Conservation (phyloP, 805 yeast genomes). For the Starmera dryadoides region DNA sequence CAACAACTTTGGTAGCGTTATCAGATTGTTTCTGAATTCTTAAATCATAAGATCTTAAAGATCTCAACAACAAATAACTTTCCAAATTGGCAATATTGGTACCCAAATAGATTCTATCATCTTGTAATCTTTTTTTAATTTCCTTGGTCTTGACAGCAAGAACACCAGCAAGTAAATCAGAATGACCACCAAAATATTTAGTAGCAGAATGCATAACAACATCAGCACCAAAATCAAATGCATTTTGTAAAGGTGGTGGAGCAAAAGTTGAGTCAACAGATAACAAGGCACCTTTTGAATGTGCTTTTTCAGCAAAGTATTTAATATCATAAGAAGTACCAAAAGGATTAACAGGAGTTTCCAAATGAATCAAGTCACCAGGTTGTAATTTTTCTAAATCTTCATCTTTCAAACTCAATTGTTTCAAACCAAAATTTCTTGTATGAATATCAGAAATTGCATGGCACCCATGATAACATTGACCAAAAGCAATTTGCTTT, state of each 20-base stretch:
- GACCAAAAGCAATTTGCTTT: slow-evolving; percentile 63
- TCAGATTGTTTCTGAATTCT: slow-evolving; percentile 62
- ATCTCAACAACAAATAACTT: slow-evolving; percentile 64
- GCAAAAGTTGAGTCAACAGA: slow-evolving; percentile 87
- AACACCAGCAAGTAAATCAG: slow-evolving; percentile 81
- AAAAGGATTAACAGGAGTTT: slow-evolving; percentile 84
- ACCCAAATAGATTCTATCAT: slow-evolving; percentile 68
- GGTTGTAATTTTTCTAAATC: slow-evolving; percentile 38
- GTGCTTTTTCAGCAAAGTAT: slow-evolving; percentile 63
- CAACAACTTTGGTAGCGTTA: slow-evolving; percentile 56
- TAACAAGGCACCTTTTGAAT: slow-evolving; percentile 65
- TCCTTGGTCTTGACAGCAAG: slow-evolving; percentile 54
- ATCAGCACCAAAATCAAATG: slow-evolving; percentile 80
- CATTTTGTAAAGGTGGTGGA: slow-evolving; percentile 83
- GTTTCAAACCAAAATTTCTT: slow-evolving; percentile 51
- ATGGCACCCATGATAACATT: slow-evolving; percentile 82
- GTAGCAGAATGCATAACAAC: slow-evolving; percentile 91
- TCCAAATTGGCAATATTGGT: slow-evolving; percentile 77
- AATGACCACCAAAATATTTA: slow-evolving; percentile 93
- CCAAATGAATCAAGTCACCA: slow-evolving; percentile 79
- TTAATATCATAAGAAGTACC: slow-evolving; percentile 60
- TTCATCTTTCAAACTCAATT: slow-evolving; percentile 35
- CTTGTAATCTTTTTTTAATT: slow-evolving; percentile 37
- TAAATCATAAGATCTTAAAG: slow-evolving; percentile 73
- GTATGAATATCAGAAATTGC: slow-evolving; percentile 58